These are phyloP conservation scores for Tricholoma terreum DNA, from an alignment of 768 basidiomycete genomes.

Conservation along the genomic window DNA sequence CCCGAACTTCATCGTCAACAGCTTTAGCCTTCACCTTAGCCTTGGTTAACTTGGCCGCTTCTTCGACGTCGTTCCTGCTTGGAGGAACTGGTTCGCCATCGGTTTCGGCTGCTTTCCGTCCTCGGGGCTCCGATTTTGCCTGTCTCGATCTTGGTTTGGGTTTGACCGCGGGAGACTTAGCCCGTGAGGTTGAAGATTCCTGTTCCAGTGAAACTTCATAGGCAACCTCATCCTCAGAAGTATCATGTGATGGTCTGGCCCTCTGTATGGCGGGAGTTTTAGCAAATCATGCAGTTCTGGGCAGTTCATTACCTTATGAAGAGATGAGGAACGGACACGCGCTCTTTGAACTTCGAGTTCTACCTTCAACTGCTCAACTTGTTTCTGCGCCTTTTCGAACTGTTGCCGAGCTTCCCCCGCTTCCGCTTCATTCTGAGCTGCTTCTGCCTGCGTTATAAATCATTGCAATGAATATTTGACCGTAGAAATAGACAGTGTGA, in stretches of 20 bases:
- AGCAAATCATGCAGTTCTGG: neutral
- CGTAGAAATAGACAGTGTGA: neutral
- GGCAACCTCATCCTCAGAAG: neutral
- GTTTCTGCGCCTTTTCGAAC: slow-evolving; percentile 37
- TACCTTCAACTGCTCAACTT: slow-evolving; percentile 42
- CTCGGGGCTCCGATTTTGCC: slow-evolving; percentile 3
- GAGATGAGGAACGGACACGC: slow-evolving; percentile 30
- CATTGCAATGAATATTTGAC: neutral
- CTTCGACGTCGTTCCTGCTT: neutral
- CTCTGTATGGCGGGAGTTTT: neutral
- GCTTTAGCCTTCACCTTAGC: slow-evolving; percentile 30
- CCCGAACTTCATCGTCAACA: slow-evolving; percentile 22
- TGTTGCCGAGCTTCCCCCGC: slow-evolving; percentile 32
- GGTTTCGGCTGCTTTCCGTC: neutral
- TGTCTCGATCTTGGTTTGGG: slow-evolving; percentile 9
- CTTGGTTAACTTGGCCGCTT: slow-evolving; percentile 18
- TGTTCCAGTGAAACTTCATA: slow-evolving; percentile 5
- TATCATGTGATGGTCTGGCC: neutral
- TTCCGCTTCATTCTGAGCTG: slow-evolving; percentile 34
- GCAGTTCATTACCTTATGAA: slow-evolving; percentile 16
- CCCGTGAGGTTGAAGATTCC: slow-evolving; percentile 2
- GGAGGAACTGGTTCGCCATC: slow-evolving; percentile 13
- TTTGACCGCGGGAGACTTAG: slow-evolving; percentile 3
- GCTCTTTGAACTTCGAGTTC: slow-evolving; percentile 40
- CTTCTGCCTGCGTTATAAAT: slow-evolving; percentile 33